Base-by-base conservation (phyloP, 78 protist species). In the Dictyostelium intermedium region DNA sequence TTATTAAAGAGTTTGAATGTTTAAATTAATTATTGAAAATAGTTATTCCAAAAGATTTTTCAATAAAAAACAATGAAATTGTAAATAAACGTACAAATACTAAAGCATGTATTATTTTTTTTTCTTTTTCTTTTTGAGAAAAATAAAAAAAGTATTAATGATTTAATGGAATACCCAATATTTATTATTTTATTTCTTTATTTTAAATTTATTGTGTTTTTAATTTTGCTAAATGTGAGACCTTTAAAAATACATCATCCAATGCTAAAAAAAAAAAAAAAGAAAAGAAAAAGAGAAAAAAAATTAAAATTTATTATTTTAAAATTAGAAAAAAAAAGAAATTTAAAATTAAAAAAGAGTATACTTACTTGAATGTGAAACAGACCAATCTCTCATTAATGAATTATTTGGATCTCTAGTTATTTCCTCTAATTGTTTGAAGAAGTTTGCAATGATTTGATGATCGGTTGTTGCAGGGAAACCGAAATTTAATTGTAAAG, bases 161-260 rank as follows among this genome's bases (percentile, higher is more conserved):
- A 1, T 47, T 47, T 16, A 50, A 50, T 56, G 66, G 74, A 66
- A 66, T 30, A 66, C 34, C 74, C 39, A 27, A 61, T 66, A 66
- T 66, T 27, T 63, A 20, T 63, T 25, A 5, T 8, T 10, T 63
- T 63, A 20, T 23, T 60, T 23, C n/a, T 63, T 63, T 7, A 9
- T 25, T 61, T 63, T 56, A 39, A 53, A 4, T 84, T 45, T 84
- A 84, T 63, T 69, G 43, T 37, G 45, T 30, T 30, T 85, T 85
- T 34, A 47, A 50, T 74, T 85, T 85, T 72, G 79, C 20, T 72
- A 72, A 72, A 34, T 72, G 79, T 2, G 82, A 25, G 1, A 85
- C 91, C 25, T 70, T 47, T 74, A 85, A 50, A 25, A 85, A 85
- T 34, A 70, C 82, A 32, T 85, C 91, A 34, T 85, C 83, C n/a